Conservation (phyloP, 495 filamentous ascomycete genomes). For the Pyronema domesticum region DNA sequence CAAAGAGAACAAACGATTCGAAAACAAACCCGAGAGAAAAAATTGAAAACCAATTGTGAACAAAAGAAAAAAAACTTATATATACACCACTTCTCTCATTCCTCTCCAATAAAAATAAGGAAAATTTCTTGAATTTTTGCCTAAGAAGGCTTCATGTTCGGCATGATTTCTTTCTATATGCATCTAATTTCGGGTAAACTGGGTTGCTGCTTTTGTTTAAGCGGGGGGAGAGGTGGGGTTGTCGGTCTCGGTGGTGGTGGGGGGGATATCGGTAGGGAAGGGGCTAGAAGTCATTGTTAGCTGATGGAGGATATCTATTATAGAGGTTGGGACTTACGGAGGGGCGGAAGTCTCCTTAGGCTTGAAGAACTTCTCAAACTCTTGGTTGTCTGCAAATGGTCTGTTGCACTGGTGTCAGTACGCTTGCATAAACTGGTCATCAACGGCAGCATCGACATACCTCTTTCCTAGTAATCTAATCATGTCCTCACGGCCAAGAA, state of each 20-base stretch:
- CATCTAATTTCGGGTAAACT: background rate
- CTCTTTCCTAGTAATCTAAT: slow-evolving; percentile 60
- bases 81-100: background rate
- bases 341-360: slow-evolving; percentile 17
- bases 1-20: background rate
- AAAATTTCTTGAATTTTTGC: background rate
- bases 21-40: slow-evolving; percentile 3
- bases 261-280: slow-evolving; percentile 11
- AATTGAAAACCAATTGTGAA: background rate
- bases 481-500: slow-evolving; percentile 78
- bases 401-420: slow-evolving; percentile 24
- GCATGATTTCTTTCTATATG: background rate
- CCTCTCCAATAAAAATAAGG: background rate
- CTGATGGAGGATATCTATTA: background rate
- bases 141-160: background rate
- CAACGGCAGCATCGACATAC: background rate
- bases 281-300: slow-evolving; percentile 6
- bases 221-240: background rate
- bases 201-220: background rate
- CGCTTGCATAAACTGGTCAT: background rate
- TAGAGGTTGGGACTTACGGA: slow-evolving; percentile 12
- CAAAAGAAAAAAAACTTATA: background rate
- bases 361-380: slow-evolving; percentile 88
- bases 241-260: slow-evolving; percentile 4
- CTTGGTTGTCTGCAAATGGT: slow-evolving; percentile 62